Evolutionary conservation across 148 eudicot species (phyloP).

Genomic region (Dianthus caryophyllus): DNA sequence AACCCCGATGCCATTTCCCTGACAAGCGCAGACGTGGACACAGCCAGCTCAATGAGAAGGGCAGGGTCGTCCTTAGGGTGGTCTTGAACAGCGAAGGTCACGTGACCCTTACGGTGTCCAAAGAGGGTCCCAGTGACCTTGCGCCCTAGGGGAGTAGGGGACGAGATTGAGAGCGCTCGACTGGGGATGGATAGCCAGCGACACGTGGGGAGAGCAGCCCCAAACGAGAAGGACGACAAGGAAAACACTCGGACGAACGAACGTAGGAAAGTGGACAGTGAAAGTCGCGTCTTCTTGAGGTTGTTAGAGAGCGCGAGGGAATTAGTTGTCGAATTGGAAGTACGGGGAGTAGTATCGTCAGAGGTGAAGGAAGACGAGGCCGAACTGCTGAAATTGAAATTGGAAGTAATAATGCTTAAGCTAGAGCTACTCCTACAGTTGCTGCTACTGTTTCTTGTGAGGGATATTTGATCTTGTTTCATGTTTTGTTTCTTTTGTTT

Average conservation of each 20-base stretch:
- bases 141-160: slow-evolving; percentile 42
- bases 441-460: slow-evolving; percentile 17
- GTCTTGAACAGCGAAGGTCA: slow-evolving; percentile 68
- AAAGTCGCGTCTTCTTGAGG: slow-evolving; percentile 22
- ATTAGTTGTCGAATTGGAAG: not conserved
- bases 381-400: slow-evolving; percentile 21
- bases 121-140: slow-evolving; percentile 81
- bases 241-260: slow-evolving; percentile 48
- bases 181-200: slow-evolving; percentile 33
- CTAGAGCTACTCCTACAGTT: slow-evolving; percentile 31
- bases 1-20: slow-evolving; percentile 82
- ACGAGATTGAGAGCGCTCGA: slow-evolving; percentile 10
- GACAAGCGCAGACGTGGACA: slow-evolving; percentile 55
- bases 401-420: slow-evolving; percentile 31
- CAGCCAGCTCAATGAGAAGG: slow-evolving; percentile 49
- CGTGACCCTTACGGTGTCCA: slow-evolving; percentile 79
- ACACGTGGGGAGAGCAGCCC: slow-evolving; percentile 39
- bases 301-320: slow-evolving; percentile 23
- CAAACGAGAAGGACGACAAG: slow-evolving; percentile 32
- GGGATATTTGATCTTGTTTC: slow-evolving; percentile 18
- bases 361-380: slow-evolving; percentile 3
- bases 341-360: not conserved
- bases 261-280: slow-evolving; percentile 39
- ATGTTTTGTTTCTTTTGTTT: not conserved
- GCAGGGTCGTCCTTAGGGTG: slow-evolving; percentile 54